Percentiles rank a stretch among this genome's conserved stretches.
phyloP scores from a whole-genome alignment of 306 rosid species.

The Castanea sativa region DNA sequence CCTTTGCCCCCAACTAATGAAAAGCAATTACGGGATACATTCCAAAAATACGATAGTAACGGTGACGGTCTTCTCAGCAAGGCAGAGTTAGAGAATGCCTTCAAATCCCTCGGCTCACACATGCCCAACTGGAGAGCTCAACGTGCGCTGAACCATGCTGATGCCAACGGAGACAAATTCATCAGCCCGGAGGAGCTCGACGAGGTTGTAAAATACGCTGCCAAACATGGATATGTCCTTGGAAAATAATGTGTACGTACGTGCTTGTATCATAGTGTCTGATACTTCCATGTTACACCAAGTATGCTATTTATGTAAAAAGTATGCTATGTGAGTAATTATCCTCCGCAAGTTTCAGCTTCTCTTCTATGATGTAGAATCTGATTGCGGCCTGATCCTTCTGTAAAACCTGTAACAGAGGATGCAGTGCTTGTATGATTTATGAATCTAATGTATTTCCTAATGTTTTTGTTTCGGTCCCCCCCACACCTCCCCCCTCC shows the following conservation, averaged over 20 bases:
- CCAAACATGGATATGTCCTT: not conserved
- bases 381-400: too few species aligned
- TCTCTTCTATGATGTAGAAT: too few species aligned
- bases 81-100: not conserved
- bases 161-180: not conserved
- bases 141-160: not conserved
- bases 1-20: not conserved
- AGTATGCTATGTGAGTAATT: too few species aligned
- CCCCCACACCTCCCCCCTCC: fast-evolving
- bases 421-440: too few species aligned
- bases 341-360: too few species aligned
- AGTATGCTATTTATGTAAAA: too few species aligned
- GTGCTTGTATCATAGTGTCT: not conserved
- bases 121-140: not conserved
- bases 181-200: not conserved
- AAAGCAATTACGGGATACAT: not conserved
- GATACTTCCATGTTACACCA: not conserved
- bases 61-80: not conserved
- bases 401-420: too few species aligned
- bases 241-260: too few species aligned
- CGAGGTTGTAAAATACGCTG: not conserved
- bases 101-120: not conserved
- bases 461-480: too few species aligned
- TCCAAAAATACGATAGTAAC: not conserved
- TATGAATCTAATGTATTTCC: too few species aligned